phyloP scores from a whole-genome alignment of 192 early-diverging fungal genomes.

The Umbelopsis isabellina region DNA sequence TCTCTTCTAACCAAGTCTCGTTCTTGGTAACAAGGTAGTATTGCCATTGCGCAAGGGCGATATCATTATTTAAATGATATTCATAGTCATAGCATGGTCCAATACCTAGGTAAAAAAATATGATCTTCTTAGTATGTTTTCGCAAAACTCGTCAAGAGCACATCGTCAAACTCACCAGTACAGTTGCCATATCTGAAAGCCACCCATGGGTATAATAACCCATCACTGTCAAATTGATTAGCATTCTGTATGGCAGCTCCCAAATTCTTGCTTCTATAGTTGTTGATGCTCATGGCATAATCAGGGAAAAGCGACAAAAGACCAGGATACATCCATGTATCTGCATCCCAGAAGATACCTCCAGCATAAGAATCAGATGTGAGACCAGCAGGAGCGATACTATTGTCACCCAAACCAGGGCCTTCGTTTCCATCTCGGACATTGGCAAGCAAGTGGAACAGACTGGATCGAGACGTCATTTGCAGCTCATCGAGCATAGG shows the following conservation, averaged over 20 bases:
- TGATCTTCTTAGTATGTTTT: background rate
- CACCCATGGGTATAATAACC: constrained; percentile 40
- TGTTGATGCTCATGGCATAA: constrained; percentile 45
- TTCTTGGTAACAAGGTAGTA: constrained; percentile 35
- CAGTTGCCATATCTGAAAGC: constrained; percentile 39
- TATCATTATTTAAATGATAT: constrained; percentile 44
- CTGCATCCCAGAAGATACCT: constrained; percentile 47
- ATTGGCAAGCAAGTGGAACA: constrained; percentile 38
- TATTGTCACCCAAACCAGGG: constrained; percentile 38
- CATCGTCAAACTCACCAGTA: constrained; percentile 25
- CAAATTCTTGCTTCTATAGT: constrained; percentile 41
- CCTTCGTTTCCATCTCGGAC: constrained; percentile 35
- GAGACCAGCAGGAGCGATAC: constrained; percentile 40
- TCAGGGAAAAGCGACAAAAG: constrained; percentile 39
- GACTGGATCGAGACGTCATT: constrained; percentile 29
- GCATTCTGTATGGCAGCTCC: constrained; percentile 36
- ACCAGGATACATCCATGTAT: constrained; percentile 43
- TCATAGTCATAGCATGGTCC: constrained; percentile 45
- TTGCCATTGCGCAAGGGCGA: constrained; percentile 43
- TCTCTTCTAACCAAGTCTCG: constrained; percentile 38
- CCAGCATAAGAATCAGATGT: constrained; percentile 42
- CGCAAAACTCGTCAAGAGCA: background rate
- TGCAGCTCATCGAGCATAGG: constrained; percentile 32
- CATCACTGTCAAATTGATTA: constrained; percentile 32
- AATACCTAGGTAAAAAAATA: constrained; percentile 25